Evolutionary conservation across 345 rosid genomes (phyloP).

Genomic region (Syzygium jambos): DNA sequence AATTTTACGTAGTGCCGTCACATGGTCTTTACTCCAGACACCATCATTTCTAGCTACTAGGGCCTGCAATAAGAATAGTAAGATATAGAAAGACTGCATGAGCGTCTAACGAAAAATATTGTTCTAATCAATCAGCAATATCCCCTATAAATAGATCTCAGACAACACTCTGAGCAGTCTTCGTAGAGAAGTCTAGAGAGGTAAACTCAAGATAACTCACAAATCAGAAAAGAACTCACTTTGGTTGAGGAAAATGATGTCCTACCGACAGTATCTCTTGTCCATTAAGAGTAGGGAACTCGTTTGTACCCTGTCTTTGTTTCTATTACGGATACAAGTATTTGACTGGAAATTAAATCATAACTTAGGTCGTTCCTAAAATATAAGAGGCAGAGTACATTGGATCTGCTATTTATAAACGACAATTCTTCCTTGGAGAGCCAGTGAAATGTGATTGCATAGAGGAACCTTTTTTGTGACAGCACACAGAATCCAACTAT

Average conservation of each 20-base stretch:
- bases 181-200: neutral
- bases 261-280: neutral
- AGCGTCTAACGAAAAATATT: neutral
- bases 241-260: neutral
- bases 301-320: neutral
- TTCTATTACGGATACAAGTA: neutral
- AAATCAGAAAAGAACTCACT: neutral
- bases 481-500: neutral
- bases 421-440: neutral
- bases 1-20: slow-evolving; percentile 71
- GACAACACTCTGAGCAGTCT: neutral
- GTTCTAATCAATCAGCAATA: neutral
- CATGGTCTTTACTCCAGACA: slow-evolving; percentile 97
- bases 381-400: neutral
- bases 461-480: neutral
- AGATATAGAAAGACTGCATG: neutral
- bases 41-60: slow-evolving; percentile 94
- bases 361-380: neutral
- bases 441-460: neutral
- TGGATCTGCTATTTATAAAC: neutral
- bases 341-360: neutral
- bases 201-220: neutral
- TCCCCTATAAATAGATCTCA: neutral
- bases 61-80: slow-evolving; percentile 41
- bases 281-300: neutral